Evolutionary conservation across 1,139 yeast species (phyloP), one percentile per base, ranked within the genome.

Genomic region (Zygosaccharomyces sapae): DNA sequence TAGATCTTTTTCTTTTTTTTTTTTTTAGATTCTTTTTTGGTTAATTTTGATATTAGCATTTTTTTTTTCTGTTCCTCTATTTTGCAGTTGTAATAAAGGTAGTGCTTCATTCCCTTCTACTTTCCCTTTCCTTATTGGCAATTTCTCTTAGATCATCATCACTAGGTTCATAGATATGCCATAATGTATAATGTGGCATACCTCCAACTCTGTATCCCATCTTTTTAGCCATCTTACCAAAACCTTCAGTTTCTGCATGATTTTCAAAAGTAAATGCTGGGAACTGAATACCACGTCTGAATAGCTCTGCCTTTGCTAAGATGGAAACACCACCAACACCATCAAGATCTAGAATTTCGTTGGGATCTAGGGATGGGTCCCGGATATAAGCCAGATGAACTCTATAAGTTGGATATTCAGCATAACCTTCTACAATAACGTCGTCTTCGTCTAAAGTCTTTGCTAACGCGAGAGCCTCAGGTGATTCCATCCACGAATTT

Each of bases 321-420:
- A 88, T 86, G 0, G 90, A 84, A 35, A 88, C 96, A 36, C 96
- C 96, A 16, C 96, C 96, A 49, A 88, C 86, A 50, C 96, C 96
- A 65, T 88, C 96, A 48, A 88, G 68, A 51, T 83, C 87, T 34
- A 87, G 70, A 20, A 83, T 73, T 55, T 83, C 89, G 54, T 80
- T 68, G 5, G 79, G 81, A 61, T 83, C 70, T 10, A 90, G 92
- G 36, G 75, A 65, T 5, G 78, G 69, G 55, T 82, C 81, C 55
- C 95, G 75, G 40, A 81, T 72, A 57, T 85, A 83, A 0, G 90
- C 94, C 59, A 87, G 72, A 69, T 86, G 95, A 3, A 81, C 85
- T 67, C 96, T 76, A 83, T 90, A 87, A 0, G 96, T 88, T 6
- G 92, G 89, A 62, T 83, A 87, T 63, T 87, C 95, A 0, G 88